phyloP scores from a whole-genome alignment of 345 rosid genomes.

The Raphanus sativus region DNA sequence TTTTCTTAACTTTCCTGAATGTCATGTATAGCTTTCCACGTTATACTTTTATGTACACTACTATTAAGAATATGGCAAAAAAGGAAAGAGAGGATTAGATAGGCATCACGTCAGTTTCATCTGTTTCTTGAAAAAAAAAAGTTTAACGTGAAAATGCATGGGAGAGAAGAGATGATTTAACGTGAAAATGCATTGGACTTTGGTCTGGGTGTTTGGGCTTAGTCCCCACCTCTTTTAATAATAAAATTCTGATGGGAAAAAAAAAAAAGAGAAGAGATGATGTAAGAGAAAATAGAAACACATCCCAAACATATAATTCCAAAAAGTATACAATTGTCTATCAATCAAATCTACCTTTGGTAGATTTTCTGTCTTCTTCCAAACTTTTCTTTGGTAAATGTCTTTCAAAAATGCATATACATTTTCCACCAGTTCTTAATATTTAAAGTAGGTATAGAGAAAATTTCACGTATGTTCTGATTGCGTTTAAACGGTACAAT shows the following conservation, averaged over 20 bases:
- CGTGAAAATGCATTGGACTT: too few relatives aligned
- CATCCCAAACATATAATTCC: conserved; percentile 2
- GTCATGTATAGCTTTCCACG: background rate
- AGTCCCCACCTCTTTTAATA: too few relatives aligned
- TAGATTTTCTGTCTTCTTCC: conserved; percentile 16
- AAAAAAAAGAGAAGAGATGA: too few relatives aligned
- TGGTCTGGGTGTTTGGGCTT: too few relatives aligned
- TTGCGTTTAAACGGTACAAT: too few relatives aligned
- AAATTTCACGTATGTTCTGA: too few relatives aligned
- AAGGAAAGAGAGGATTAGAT: background rate
- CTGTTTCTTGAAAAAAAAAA: background rate
- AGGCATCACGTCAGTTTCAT: background rate
- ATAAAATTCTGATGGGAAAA: too few relatives aligned
- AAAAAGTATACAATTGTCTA: conserved; percentile 11
- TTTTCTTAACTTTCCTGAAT: background rate
- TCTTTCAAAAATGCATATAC: background rate
- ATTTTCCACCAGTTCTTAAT: too few relatives aligned
- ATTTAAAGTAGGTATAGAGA: too few relatives aligned
- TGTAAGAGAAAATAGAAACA: background rate
- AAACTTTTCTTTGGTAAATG: background rate
- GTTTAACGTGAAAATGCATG: too few relatives aligned
- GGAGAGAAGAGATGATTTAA: too few relatives aligned
- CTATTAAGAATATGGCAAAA: background rate
- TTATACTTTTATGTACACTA: background rate
- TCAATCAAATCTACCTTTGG: conserved; percentile 9